These are phyloP conservation scores for Albugo laibachii DNA, from an alignment of 352 stramenopile species.

Conservation along the genomic window DNA sequence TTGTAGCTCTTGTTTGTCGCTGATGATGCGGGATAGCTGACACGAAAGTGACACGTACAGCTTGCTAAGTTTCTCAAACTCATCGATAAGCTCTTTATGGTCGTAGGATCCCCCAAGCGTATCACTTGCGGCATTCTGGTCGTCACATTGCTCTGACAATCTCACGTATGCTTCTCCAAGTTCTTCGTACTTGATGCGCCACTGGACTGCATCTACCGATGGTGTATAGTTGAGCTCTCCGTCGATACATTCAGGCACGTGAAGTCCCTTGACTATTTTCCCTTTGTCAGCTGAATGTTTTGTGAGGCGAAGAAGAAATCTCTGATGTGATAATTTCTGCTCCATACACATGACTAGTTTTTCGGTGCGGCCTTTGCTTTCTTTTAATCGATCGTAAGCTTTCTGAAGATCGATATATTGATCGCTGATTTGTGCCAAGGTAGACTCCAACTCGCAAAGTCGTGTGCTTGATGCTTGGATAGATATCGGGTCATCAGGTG, in stretches of 20 bases:
- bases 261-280: too few relatives aligned
- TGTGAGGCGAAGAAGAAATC: slow-evolving; percentile 26
- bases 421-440: slow-evolving; percentile 32
- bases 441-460: slow-evolving; percentile 40
- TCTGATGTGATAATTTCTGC: slow-evolving; percentile 26
- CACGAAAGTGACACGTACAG: slow-evolving; percentile 28
- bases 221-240: slow-evolving; percentile 26
- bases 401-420: slow-evolving; percentile 32
- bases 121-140: slow-evolving; percentile 28
- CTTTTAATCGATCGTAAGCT: slow-evolving; percentile 27
- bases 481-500: not conserved
- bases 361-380: slow-evolving; percentile 31
- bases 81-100: slow-evolving; percentile 7
- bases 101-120: slow-evolving; percentile 1
- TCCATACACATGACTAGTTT: slow-evolving; percentile 36
- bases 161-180: not conserved
- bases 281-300: not conserved
- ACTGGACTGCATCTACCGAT: slow-evolving; percentile 55
- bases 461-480: slow-evolving; percentile 21
- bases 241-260: slow-evolving; percentile 7
- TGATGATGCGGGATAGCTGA: slow-evolving; percentile 41
- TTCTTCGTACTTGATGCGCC: slow-evolving; percentile 69
- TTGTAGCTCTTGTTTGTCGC: slow-evolving; percentile 57
- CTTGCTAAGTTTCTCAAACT: slow-evolving; percentile 40
- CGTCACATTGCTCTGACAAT: slow-evolving; percentile 29